Conservation (phyloP, 352 stramenopile genomes). For the Globisporangium nodosum region DNA sequence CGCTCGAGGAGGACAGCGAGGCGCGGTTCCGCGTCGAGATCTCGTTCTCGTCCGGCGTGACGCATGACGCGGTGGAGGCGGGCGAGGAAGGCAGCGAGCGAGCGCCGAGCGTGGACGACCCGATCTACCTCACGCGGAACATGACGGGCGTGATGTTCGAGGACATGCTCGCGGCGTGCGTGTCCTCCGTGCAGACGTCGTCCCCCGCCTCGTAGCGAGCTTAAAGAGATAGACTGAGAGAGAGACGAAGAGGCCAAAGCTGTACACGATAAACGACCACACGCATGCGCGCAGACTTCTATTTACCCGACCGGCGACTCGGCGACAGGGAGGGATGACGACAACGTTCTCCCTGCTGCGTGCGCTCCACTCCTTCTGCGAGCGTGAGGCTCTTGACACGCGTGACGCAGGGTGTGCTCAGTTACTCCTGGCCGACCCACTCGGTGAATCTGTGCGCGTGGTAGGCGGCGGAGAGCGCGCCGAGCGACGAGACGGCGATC, state of each 20-base stretch:
- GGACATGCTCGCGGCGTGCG: slow-evolving; percentile 82
- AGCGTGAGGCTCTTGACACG: too few relatives aligned
- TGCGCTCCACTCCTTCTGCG: too few relatives aligned
- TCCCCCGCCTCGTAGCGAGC: neutral
- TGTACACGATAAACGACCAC: slow-evolving; percentile 3
- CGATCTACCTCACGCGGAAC: slow-evolving; percentile 80
- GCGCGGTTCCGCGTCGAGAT: slow-evolving; percentile 86
- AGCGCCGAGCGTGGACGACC: slow-evolving; percentile 40
- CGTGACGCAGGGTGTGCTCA: neutral
- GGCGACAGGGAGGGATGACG: neutral
- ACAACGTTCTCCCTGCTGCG: neutral
- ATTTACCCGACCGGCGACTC: slow-evolving; percentile 4
- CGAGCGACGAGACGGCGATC: slow-evolving; percentile 66
- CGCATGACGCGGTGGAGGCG: slow-evolving; percentile 23
- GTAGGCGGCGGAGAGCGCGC: slow-evolving; percentile 75
- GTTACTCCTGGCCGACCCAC: slow-evolving; percentile 81
- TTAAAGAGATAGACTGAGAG: neutral
- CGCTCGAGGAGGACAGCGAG: slow-evolving; percentile 73
- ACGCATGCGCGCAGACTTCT: slow-evolving; percentile 9
- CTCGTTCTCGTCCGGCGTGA: slow-evolving; percentile 73
- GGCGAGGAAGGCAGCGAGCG: slow-evolving; percentile 13
- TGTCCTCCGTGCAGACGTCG: slow-evolving; percentile 63
- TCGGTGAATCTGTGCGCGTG: slow-evolving; percentile 76
- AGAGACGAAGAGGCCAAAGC: neutral
- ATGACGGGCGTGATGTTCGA: slow-evolving; percentile 88